Conservation (phyloP, 2,329 filamentous ascomycete genomes). For the Penicillium capsulatum region DNA sequence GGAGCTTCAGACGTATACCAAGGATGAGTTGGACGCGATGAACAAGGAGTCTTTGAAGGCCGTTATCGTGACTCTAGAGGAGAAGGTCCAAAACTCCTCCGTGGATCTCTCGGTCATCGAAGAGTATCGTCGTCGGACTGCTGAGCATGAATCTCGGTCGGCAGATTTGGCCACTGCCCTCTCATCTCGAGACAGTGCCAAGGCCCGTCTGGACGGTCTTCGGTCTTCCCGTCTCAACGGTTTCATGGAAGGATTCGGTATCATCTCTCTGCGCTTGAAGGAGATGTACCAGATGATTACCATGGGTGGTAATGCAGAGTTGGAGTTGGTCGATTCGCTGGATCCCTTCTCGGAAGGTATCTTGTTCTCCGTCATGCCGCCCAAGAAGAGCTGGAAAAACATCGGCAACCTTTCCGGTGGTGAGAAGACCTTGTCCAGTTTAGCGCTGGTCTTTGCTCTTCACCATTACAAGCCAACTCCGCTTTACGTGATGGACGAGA, state of each 20-base stretch:
- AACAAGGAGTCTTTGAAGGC: slow-evolving; percentile 60
- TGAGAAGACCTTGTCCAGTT: slow-evolving; percentile 90
- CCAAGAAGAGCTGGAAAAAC: slow-evolving; percentile 99
- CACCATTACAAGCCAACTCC: slow-evolving; percentile 98
- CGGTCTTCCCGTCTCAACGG: slow-evolving; percentile 85
- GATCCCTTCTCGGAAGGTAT: slow-evolving; percentile 98
- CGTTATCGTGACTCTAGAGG: slow-evolving; percentile 63
- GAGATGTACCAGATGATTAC: slow-evolving; percentile 99
- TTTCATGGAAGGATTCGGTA: slow-evolving; percentile 97
- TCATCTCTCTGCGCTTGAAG: slow-evolving; percentile 89
- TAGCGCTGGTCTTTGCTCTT: slow-evolving; percentile 94
- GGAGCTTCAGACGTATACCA: slow-evolving; percentile 70
- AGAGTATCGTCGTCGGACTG: slow-evolving; percentile 80
- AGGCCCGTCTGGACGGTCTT: slow-evolving; percentile 88
- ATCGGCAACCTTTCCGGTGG: slow-evolving; percentile 93
- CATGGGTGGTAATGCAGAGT: slow-evolving; percentile 96
- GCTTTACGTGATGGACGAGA: slow-evolving; percentile 99
- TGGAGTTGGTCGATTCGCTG: slow-evolving; percentile 91
- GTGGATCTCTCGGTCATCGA: slow-evolving; percentile 85
- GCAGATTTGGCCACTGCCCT: slow-evolving; percentile 79
- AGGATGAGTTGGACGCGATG: slow-evolving; percentile 62
- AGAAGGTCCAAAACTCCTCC: slow-evolving; percentile 76
- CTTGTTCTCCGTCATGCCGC: slow-evolving; percentile 96
- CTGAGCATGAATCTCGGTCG: slow-evolving; percentile 76
- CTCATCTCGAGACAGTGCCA: slow-evolving; percentile 73